Evolutionary conservation across 1,284 basidiomycete genomes (phyloP).

Genomic region (Quambalaria eucalypti): DNA sequence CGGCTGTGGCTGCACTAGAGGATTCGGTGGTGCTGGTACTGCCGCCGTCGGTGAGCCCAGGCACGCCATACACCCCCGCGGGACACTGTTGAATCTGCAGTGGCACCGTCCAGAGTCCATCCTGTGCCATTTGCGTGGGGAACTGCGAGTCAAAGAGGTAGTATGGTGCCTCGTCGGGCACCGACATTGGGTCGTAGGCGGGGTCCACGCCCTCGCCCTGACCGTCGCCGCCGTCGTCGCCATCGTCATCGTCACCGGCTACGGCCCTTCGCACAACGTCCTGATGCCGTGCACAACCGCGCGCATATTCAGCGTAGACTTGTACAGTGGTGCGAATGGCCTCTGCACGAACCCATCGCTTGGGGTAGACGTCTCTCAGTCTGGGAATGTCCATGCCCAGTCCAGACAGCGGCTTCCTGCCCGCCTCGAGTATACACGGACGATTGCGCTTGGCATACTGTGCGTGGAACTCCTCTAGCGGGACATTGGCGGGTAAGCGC

Average conservation of each 20-base stretch:
- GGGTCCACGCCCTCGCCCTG: not conserved
- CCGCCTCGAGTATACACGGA: slow-evolving; percentile 10
- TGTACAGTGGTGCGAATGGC: slow-evolving; percentile 21
- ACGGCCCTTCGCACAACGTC: slow-evolving; percentile 6
- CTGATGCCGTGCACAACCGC: slow-evolving; percentile 5
- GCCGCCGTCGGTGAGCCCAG: too few relatives aligned
- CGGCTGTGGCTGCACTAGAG: not conserved
- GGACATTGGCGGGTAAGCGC: not conserved
- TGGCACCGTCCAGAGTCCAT: slow-evolving; percentile 10
- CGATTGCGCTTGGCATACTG: slow-evolving; percentile 15
- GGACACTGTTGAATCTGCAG: not conserved
- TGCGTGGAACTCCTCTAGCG: slow-evolving; percentile 5
- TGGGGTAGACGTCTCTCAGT: slow-evolving; percentile 14
- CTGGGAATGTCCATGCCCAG: not conserved
- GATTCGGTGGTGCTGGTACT: not conserved
- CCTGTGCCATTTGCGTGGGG: slow-evolving; percentile 10
- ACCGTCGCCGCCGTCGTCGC: slow-evolving; percentile 13
- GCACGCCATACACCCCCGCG: not conserved
- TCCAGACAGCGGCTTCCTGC: slow-evolving; percentile 16
- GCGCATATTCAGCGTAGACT: slow-evolving; percentile 32
- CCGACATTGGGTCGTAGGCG: slow-evolving; percentile 19
- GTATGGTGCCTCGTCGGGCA: slow-evolving; percentile 41
- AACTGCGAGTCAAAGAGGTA: slow-evolving; percentile 40
- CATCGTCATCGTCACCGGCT: slow-evolving; percentile 1
- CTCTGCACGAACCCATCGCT: slow-evolving; percentile 35